These are phyloP conservation scores for Cladosporium austrohemisphaericum DNA, from an alignment of 2,329 filamentous ascomycete genomes.

Conservation along the genomic window DNA sequence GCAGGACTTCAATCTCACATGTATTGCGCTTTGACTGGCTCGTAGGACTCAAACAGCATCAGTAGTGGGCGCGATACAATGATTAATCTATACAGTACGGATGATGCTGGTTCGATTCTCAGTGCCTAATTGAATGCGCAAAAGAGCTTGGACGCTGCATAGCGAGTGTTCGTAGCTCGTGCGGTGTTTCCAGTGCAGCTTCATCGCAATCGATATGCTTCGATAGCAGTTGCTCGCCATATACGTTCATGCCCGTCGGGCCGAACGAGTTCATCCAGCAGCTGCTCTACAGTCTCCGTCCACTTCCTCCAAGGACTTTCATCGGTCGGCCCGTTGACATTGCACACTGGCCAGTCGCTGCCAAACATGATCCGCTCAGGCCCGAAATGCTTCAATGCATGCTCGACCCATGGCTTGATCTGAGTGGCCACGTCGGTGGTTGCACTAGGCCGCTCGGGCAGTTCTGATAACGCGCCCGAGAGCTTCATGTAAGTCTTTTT, in stretches of 20 bases:
- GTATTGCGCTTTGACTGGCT: too few species aligned
- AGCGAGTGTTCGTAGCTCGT: too few species aligned
- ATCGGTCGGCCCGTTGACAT: conserved; percentile 56
- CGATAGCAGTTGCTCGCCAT: conserved; percentile 68
- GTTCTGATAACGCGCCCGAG: conserved; percentile 80
- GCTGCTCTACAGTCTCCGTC: conserved; percentile 64
- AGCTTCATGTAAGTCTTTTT: conserved; percentile 80
- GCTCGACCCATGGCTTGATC: conserved; percentile 67
- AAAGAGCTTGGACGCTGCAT: too few species aligned
- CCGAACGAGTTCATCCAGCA: conserved; percentile 52
- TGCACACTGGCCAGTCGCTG: conserved; percentile 92
- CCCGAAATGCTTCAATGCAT: conserved; percentile 69
- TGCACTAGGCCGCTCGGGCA: conserved; percentile 52
- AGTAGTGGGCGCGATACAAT: too few species aligned
- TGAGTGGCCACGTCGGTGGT: conserved; percentile 56
- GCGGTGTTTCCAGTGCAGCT: not conserved
- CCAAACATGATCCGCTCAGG: conserved; percentile 77
- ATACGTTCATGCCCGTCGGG: conserved; percentile 62
- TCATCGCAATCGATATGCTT: conserved; percentile 57
- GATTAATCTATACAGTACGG: too few species aligned
- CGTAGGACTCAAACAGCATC: too few species aligned
- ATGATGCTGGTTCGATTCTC: too few species aligned
- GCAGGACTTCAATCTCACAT: too few species aligned
- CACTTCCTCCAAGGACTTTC: conserved; percentile 70
- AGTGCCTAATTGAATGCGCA: too few species aligned